phyloP scores from a whole-genome alignment of 148 eudicot species.

The Fagopyrum tataricum region DNA sequence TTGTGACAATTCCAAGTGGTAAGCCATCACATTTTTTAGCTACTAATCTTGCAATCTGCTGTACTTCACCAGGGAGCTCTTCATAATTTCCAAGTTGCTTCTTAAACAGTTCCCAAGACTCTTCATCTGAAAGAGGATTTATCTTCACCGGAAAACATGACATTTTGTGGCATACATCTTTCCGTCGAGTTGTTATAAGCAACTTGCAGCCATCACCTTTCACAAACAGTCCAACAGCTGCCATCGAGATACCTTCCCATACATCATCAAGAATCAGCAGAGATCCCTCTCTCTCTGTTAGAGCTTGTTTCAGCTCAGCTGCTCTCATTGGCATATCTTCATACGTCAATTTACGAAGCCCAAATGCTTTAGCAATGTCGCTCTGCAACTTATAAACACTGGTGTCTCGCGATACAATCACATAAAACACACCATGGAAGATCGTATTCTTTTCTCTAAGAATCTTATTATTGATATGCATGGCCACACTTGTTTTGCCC shows the following conservation, averaged over 20 bases:
- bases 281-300: not conserved
- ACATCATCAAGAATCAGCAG: constrained; percentile 8
- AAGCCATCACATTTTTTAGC: constrained; percentile 26
- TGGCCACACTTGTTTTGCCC: not conserved
- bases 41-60: constrained; percentile 18
- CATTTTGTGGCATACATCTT: constrained; percentile 3
- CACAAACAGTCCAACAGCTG: not conserved
- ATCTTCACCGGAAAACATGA: not conserved
- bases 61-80: not conserved
- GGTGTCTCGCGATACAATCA: constrained; percentile 10
- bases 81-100: constrained; percentile 6
- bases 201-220: not conserved
- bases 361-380: not conserved
- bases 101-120: not conserved
- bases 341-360: not conserved
- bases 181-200: constrained; percentile 2
- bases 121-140: not conserved
- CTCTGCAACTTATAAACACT: not conserved
- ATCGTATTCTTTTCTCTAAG: not conserved
- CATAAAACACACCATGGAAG: not conserved
- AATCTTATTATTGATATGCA: not conserved
- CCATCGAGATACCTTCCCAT: not conserved
- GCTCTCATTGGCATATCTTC: not conserved
- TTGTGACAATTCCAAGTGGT: constrained; percentile 24
- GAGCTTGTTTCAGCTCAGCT: not conserved